Base-by-base conservation (phyloP, 2,329 filamentous ascomycete genomes). In the Curvularia lunata region DNA sequence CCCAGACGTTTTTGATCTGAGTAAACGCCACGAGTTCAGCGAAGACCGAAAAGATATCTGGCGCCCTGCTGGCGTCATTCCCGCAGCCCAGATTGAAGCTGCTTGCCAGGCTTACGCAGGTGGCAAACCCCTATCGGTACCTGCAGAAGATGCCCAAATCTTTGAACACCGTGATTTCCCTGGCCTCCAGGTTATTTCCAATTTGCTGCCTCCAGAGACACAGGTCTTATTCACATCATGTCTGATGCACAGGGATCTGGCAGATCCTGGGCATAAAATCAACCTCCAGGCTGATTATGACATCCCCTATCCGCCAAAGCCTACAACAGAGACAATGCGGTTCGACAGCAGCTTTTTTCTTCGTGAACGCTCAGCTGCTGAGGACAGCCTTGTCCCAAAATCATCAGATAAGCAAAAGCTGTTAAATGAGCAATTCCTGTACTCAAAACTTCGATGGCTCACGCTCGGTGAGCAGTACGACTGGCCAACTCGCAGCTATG, bases 381-480 rank as follows among this genome's bases (percentile, higher is more conserved):
- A 68, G 19, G 70, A 75, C 28, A 40, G 51, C 7, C 56, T 76
- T 5, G 49, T 66, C 19, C 91, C 94, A 9, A 91, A 90, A 59
- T 86, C 93, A 63, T 81, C 89, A 0, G 66, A 77, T 0, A 80
- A 92, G 18, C 92, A 97, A 75, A 91, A 90, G 61, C 82, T 90
- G 1, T 80, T 97, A 6, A 86, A 87, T 52, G 83, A 86, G 56
- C 88, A 89, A 69, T 87, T 93, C 32, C 82, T 98, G 51, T 85
- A 89, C 56, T 90, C 88, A 62, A 93, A 91, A 63, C 85, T 98
- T 23, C 91, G 94, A 66, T 99, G 95, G 95, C 86, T 97, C 51
- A 98, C 94, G 0, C 85, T 99, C 5, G 95, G 94, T 47, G 94
- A 92, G 0, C 94, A 98, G 76, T 98, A 98, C 76, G 91, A 98